Percentiles rank a stretch among this genome's conserved stretches.
Conservation (phyloP, 2,329 filamentous ascomycete species). For the Phialemoniopsis sp. region DNA sequence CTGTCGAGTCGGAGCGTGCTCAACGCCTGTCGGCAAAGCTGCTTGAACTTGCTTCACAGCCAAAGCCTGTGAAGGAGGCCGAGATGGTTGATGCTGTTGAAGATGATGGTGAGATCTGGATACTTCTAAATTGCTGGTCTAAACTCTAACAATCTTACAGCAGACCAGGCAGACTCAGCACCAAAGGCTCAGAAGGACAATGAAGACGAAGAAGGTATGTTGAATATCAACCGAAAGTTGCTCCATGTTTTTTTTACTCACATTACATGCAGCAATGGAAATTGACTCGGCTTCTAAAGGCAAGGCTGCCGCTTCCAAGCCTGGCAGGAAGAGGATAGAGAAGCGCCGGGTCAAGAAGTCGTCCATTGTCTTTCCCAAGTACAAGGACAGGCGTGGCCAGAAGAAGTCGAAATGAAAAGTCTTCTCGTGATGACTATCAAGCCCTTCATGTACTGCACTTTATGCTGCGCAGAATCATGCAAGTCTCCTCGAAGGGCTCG, state of each 20-base stretch:
- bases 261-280: constrained; percentile 45
- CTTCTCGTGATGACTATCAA: no score
- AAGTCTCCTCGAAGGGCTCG: no score
- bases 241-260: constrained; percentile 12
- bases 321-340: constrained; percentile 48
- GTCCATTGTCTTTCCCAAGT: constrained; percentile 57
- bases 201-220: constrained; percentile 1
- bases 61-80: constrained; percentile 51
- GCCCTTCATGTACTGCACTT: no score
- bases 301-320: constrained; percentile 19
- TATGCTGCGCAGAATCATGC: no score
- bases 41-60: constrained; percentile 72
- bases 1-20: constrained; percentile 72
- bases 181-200: neutral
- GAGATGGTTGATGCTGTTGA: constrained; percentile 20
- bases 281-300: constrained; percentile 33
- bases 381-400: constrained; percentile 43
- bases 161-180: neutral
- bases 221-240: neutral
- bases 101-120: neutral
- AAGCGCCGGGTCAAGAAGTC: constrained; percentile 53
- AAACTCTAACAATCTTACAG: constrained; percentile 4
- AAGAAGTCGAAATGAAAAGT: constrained; percentile 27
- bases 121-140: no score
- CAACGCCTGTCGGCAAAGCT: constrained; percentile 84